Base-by-base conservation (phyloP, 2,329 filamentous ascomycete species). In the Cercospora zeae-maydis region DNA sequence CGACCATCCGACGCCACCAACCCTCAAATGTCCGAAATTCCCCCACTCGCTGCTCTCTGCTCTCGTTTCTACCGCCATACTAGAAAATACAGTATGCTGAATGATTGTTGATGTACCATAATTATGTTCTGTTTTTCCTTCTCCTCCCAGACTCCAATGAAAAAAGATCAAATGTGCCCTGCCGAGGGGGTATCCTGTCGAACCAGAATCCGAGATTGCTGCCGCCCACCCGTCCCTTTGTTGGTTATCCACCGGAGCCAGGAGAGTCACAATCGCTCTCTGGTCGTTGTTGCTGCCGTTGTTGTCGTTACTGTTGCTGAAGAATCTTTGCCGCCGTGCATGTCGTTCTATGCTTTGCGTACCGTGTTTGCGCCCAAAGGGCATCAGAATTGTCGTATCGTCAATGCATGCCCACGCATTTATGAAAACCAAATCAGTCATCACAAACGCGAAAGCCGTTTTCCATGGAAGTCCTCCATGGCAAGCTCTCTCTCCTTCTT, bases 121-220 rank as follows among this genome's bases (percentile, higher is more conserved):
- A 55, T 55, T 37, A 36, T 34, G 33, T 57, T 36, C 52, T 9
- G 16, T 27, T 27, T 14, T 45, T 34, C 8, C 16, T 34, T 34
- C 21, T 4, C 51, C 19, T 19, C 19, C 24, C 24, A 27, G 6
- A 27, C 24, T 37, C 13, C 52, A 16, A 34, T 10, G 27, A 39
- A 34, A 9, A 37, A 31, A 33, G 33, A n/a, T 10, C 16, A 42
- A 33, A 27, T 39, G 34, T n/a, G 33, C 55, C 61, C 63, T 59
- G 45, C 60, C 63, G 57, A 58, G 56, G 57, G 63, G 61, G 58
- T 63, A 63, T 65, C 33, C 49, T 34, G 27, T 34, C 31, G 21
- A 33, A 21, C 30, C 16, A 52, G n/a, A 33, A 31, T 9, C 60
- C 63, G 60, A 65, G 63, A 65, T 19, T 19, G 33, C 37, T 19